Base-by-base conservation (phyloP, 495 filamentous ascomycete species). In the Poronia punctata region DNA sequence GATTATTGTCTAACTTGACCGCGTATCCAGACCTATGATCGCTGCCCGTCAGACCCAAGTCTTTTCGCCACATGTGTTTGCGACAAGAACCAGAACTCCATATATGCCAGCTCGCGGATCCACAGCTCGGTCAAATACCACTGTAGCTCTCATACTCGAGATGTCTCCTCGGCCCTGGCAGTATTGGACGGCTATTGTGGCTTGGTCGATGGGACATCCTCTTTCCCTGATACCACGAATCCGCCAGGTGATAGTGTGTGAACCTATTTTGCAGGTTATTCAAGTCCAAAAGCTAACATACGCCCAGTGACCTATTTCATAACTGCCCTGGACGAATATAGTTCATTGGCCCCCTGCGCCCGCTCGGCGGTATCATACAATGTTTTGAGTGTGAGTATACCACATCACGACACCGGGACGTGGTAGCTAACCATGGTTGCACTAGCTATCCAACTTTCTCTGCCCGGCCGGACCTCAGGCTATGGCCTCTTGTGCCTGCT, bases 111-210 rank as follows among this genome's bases (percentile, higher is more conserved):
- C 45, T 49, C 56, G 20, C 15, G 28, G 14, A 70, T 74, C 47
- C 63, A 57, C 46, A 57, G 57, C 0, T 59, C 58, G 1, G 68
- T 65, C 24, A 65, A 60, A 48, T 57, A 42, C 1, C 53, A 50
- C 1, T 74, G 69, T 41, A 59, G 60, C 3, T 44, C 52, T 2
- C 59, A 65, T 31, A 56, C 55, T 1, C 60, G 47, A 20, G 71
- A 74, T 42, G 50, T 70, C 23, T 49, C 57, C 3, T 71, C 66
- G 10, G 71, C 71, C 12, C 61, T 68, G 42, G 64, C 54, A 7
- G 54, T 75, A 24, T 74, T 71, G 35, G 57, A 56, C 0, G 70
- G 65, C 3, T 75, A 70, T 46, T 75, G 71, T 27, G 59, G 54
- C 9, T 46, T 75, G 43, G 62, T 53, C 17, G 43, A 56, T n/a